Conservation (phyloP, 2,329 filamentous ascomycete genomes). For the Purpureocillium takamizusanense region DNA sequence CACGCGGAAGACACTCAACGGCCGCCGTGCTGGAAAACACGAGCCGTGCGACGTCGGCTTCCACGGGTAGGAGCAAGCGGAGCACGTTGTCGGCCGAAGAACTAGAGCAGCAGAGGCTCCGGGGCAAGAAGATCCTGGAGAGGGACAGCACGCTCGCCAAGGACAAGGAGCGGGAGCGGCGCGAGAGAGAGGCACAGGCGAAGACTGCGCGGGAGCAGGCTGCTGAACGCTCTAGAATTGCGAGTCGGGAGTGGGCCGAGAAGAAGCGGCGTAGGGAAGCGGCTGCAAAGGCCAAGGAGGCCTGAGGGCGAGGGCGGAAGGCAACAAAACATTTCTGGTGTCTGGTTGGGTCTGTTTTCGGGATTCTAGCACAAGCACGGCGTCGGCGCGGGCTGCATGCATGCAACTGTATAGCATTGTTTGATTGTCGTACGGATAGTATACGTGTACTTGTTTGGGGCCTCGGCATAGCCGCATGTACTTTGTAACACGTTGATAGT, state of each 20-base stretch:
- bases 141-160: conserved; percentile 39
- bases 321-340: not conserved
- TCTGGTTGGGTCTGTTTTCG: too few relatives aligned
- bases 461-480: too few relatives aligned
- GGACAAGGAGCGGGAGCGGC: conserved; percentile 42
- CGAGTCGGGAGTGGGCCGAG: conserved; percentile 54
- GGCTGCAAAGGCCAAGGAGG: conserved; percentile 9
- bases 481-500: too few relatives aligned
- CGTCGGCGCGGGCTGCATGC: too few relatives aligned
- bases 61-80: conserved; percentile 35
- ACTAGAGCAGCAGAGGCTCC: conserved; percentile 38
- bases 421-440: too few relatives aligned
- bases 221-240: conserved; percentile 49
- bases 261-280: conserved; percentile 38
- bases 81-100: conserved; percentile 42
- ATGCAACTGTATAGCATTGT: too few relatives aligned
- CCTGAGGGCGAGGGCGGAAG: not conserved
- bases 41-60: conserved; percentile 35
- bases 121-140: conserved; percentile 44
- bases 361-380: too few relatives aligned
- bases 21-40: conserved; percentile 12
- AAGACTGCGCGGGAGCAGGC: conserved; percentile 49
- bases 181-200: conserved; percentile 43
- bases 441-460: too few relatives aligned
- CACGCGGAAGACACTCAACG: conserved; percentile 18